Conservation (phyloP, 371 early-diverging fungal species). For the Syncephalastrum monosporum region DNA sequence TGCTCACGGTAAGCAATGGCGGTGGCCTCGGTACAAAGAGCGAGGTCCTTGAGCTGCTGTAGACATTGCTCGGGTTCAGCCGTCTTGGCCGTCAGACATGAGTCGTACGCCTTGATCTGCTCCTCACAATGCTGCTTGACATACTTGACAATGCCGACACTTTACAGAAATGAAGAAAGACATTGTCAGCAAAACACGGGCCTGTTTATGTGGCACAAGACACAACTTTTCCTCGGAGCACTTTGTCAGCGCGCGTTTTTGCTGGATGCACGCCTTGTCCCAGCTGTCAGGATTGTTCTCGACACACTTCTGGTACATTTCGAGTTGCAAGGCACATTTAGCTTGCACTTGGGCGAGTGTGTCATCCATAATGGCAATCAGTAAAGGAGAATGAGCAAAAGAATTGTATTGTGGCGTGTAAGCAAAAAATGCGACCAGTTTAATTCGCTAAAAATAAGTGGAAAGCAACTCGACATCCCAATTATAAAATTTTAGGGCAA, state of each 20-base stretch:
- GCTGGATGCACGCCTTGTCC: slow-evolving; percentile 69
- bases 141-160: slow-evolving; percentile 66
- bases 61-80: slow-evolving; percentile 67
- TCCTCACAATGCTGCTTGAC: slow-evolving; percentile 72
- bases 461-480: no score
- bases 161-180: slow-evolving; percentile 20
- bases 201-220: not conserved
- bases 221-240: slow-evolving; percentile 80
- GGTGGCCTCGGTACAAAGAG: slow-evolving; percentile 63
- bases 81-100: slow-evolving; percentile 62
- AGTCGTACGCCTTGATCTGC: slow-evolving; percentile 67
- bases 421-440: no score
- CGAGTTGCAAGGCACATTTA: slow-evolving; percentile 77
- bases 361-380: slow-evolving; percentile 55
- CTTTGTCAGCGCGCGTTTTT: slow-evolving; percentile 72
- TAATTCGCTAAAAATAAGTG: no score
- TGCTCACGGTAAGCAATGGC: slow-evolving; percentile 38
- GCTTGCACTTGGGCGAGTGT: slow-evolving; percentile 72
- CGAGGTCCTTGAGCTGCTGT: slow-evolving; percentile 57
- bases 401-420: slow-evolving; percentile 1
- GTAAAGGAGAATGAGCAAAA: not conserved
- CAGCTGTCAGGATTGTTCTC: slow-evolving; percentile 73
- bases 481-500: no score
- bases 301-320: slow-evolving; percentile 76
- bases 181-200: slow-evolving; percentile 1